Evolutionary conservation across 2,329 filamentous ascomycete genomes (phyloP), one percentile per base, ranked within the genome.

Genomic region (Chaetomiaceae sp.): DNA sequence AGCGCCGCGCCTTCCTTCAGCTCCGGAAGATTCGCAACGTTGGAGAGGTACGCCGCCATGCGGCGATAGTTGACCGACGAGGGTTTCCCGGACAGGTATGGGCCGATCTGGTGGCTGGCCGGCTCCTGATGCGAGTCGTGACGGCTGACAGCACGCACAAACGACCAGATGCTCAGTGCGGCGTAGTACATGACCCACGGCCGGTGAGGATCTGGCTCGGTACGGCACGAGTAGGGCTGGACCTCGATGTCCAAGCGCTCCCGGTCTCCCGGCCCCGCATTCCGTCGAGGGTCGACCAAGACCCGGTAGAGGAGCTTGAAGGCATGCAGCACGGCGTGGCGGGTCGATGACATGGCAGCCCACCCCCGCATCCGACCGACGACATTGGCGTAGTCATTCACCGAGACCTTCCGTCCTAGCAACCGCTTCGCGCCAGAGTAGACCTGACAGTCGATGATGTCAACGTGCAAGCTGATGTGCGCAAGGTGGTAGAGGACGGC

Each of bases 141-240:
- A 0, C 81, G 83, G 47, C 89, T 86, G 13, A 92, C 70, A 0
- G 90, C 88, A 60, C 83, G 89, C 3, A 89, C 89, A 62, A 92
- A 96, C 3, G 82, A 86, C 89, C 89, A 96, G 10, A 96, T 89
- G 43, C 89, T 86, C 47, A 96, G 72, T 0, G 85, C 82, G 0
- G 90, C 87, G 60, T 92, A 92, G 69, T 95, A 96, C 64, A 96
- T 78, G 38, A 95, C 87, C 89, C 90, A 96, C 0, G 90, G 88
- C 21, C 89, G 78, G 60, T 96, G 92, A 19, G 93, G 82, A 21
- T 95, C 80, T 25, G 85, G 81, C 63, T 96, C 90, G 57, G 86
- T 83, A 30, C 85, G 80, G 12, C 88, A 85, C 1, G 82, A 86
- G 66, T 95, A 96, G 16, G 58, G 50, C 33, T 77, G 69, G 4